Percentiles rank a stretch among this genome's conserved stretches.
Conservation (phyloP, 108 stramenopile species). For the Schizochytrium sp. region DNA sequence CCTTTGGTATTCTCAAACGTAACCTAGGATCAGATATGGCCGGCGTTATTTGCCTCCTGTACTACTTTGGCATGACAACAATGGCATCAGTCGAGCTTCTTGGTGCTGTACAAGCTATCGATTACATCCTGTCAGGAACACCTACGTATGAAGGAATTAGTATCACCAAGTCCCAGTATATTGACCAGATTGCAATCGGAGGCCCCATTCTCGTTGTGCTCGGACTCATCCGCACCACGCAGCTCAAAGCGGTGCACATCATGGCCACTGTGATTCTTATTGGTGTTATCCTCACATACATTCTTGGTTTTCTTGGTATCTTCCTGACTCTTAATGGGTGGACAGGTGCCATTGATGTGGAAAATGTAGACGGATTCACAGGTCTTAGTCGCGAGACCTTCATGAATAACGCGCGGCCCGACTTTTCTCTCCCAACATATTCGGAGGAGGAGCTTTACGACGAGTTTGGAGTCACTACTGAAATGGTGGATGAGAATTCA, state of each 20-base stretch:
- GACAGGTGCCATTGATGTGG: constrained; percentile 8
- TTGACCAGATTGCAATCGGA: constrained; percentile 51
- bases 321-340: constrained; percentile 33
- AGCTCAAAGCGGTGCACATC: background rate
- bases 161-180: constrained; percentile 26
- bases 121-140: constrained; percentile 38
- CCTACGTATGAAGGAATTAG: constrained; percentile 17
- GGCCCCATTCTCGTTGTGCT: constrained; percentile 34
- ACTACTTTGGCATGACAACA: constrained; percentile 61
- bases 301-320: constrained; percentile 35
- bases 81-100: constrained; percentile 53
- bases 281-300: background rate
- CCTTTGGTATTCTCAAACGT: constrained; percentile 53
- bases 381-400: constrained; percentile 26
- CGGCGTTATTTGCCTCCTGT: constrained; percentile 51
- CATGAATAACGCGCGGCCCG: background rate
- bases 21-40: constrained; percentile 49
- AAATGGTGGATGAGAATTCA: constrained; percentile 48
- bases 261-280: constrained; percentile 44
- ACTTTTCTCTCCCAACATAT: constrained; percentile 16
- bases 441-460: constrained; percentile 50
- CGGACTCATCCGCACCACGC: constrained; percentile 6
- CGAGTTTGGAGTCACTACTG: constrained; percentile 1
- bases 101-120: constrained; percentile 31
- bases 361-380: background rate